phyloP scores from a whole-genome alignment of 495 filamentous ascomycete genomes.

The Entonaema liquescens region DNA sequence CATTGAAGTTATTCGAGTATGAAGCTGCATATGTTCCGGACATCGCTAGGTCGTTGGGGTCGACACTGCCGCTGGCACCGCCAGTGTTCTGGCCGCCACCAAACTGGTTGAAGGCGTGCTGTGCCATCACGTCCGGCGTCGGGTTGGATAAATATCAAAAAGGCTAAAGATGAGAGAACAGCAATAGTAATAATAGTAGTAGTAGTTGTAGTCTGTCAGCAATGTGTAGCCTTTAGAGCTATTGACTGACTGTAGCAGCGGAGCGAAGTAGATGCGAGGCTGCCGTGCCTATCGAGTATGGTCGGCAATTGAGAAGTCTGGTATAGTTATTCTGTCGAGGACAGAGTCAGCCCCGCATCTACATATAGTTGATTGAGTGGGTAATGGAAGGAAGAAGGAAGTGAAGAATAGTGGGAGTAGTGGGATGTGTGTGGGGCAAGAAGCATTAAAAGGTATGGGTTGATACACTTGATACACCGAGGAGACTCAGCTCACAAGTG shows the following conservation, averaged over 20 bases:
- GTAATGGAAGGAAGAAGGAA: conserved; percentile 21
- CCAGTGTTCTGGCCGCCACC: conserved; percentile 66
- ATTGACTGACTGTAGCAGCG: not conserved
- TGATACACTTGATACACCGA: conserved; percentile 35
- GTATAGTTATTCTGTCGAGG: conserved; percentile 39
- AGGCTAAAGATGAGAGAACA: not conserved
- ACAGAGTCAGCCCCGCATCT: conserved; percentile 45
- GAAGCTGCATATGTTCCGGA: conserved; percentile 50
- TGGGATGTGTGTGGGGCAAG: conserved; percentile 37
- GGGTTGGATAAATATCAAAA: conserved; percentile 8
- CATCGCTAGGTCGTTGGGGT: conserved; percentile 88
- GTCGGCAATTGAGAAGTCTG: conserved; percentile 8
- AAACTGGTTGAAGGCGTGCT: conserved; percentile 72
- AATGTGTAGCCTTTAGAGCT: not conserved
- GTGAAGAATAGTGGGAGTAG: conserved; percentile 23
- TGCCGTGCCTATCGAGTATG: not conserved
- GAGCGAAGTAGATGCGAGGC: not conserved
- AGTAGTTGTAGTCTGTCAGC: not conserved
- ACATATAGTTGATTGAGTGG: conserved; percentile 16
- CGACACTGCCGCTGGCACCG: conserved; percentile 67
- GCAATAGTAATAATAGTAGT: not conserved
- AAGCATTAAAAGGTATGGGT: conserved; percentile 10
- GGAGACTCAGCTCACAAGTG: conserved; percentile 19
- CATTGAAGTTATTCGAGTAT: conserved; percentile 55
- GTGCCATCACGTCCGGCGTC: conserved; percentile 54